These are phyloP conservation scores for Didymella sp. DNA, from an alignment of 2,329 filamentous ascomycete genomes.

Conservation along the genomic window DNA sequence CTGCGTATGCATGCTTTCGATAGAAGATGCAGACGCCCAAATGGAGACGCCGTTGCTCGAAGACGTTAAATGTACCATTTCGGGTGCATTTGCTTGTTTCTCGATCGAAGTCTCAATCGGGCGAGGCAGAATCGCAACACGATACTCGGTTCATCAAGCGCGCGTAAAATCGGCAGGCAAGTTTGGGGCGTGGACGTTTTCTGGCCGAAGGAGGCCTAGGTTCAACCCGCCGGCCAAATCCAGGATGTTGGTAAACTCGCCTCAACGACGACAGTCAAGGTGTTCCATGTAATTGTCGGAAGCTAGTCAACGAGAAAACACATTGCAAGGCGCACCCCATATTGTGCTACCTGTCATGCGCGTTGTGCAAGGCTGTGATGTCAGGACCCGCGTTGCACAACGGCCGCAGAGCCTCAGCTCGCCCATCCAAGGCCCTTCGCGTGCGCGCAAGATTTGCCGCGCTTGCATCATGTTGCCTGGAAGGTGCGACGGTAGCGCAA, in stretches of 20 bases:
- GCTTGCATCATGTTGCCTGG: neutral
- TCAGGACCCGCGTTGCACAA: slow-evolving; percentile 13
- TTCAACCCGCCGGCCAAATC: neutral
- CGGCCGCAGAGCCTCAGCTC: slow-evolving; percentile 19
- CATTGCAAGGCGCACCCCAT: neutral
- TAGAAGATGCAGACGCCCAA: slow-evolving; percentile 1
- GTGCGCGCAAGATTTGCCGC: slow-evolving; percentile 5
- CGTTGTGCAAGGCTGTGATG: neutral
- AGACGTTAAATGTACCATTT: neutral
- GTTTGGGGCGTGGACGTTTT: neutral
- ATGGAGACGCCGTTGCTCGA: neutral
- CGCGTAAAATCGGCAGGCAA: neutral
- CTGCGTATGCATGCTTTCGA: slow-evolving; percentile 1
- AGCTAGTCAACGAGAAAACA: too few relatives aligned
- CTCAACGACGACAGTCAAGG: too few relatives aligned
- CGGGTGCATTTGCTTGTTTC: neutral
- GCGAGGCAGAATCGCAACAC: neutral
- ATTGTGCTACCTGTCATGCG: neutral
- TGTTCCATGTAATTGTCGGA: neutral
- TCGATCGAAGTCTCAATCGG: neutral
- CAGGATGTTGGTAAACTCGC: neutral
- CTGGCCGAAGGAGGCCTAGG: neutral
- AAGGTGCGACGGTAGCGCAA: neutral
- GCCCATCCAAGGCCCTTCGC: neutral
- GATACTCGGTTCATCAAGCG: neutral